Base-by-base conservation (phyloP, 371 early-diverging fungal genomes). In the Rhizopus microsporus region DNA sequence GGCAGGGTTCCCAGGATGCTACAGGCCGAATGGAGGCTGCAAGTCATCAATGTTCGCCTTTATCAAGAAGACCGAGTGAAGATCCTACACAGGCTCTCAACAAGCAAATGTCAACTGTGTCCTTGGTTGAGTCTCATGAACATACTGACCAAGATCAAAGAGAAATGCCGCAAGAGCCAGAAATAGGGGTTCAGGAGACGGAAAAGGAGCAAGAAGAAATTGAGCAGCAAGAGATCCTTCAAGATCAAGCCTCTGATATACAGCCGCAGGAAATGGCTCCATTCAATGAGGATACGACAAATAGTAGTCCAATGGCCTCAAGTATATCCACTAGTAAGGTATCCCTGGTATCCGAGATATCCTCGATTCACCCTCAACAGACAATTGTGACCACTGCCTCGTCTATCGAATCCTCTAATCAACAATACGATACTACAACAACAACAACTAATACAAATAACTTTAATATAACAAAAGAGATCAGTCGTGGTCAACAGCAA, bases 61-160 rank as follows among this genome's bases (percentile, higher is more conserved):
- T 57, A 53, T 63, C 65, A 6, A 30, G 56, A 43, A 59, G 52
- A 38, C 17, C 57, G 10, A 60, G 59, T 33, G 56, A 55, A 16
- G 47, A 45, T 8, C 38, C 38, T 8, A 35, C 55, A 12, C 13
- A 44, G 15, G 48, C 57, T 4, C 15, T 40, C n/a, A 49, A 43
- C 5, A 55, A 59, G n/a, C 23, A 59, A 23, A 16, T 67, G 23
- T 62, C 62, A 16, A 62, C 57, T 15, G 62, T 61, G 2, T 61
- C 66, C 13, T 67, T 63, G 35, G 33, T 56, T 3, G 42, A 47
- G 10, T 56, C 56, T 23, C 23, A 23, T 23, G 23, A 23, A 23
- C 23, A 23, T 23, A 23, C 23, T 23, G 23, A 23, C 23, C 23
- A 23, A 23, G 23, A 23, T 23, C 23, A 23, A 23, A 23, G 38